Conservation (phyloP, 257 asterid genomes). For the Solanum sejunctum region DNA sequence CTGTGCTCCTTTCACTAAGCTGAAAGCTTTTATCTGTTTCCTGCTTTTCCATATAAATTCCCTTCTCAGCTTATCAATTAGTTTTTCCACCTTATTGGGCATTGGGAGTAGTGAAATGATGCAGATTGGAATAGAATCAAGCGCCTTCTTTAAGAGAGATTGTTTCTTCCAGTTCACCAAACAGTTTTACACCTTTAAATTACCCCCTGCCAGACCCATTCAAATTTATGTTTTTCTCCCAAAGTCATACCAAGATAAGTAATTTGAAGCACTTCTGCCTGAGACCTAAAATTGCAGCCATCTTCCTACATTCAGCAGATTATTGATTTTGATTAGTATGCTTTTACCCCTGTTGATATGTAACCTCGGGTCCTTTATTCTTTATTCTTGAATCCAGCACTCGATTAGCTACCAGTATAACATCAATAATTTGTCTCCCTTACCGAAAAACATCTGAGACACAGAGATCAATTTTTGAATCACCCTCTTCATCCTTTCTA, state of each 20-base stretch:
- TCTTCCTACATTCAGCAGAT: not conserved
- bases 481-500: not conserved
- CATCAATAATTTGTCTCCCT: not conserved
- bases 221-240: not conserved
- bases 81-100: not conserved
- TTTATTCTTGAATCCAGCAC: not conserved
- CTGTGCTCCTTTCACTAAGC: not conserved
- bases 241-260: too few relatives aligned
- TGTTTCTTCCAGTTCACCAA: not conserved
- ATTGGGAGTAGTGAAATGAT: not conserved
- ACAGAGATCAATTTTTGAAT: not conserved
- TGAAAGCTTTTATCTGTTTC: not conserved
- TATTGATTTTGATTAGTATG: not conserved
- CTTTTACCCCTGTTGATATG: not conserved
- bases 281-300: not conserved
- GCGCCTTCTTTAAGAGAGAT: not conserved
- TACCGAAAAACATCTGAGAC: not conserved
- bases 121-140: not conserved
- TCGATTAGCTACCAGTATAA: too few relatives aligned
- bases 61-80: not conserved
- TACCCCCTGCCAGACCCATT: not conserved
- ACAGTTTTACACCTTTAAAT: not conserved
- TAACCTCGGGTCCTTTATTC: not conserved
- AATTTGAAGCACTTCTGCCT: too few relatives aligned
- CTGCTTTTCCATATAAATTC: not conserved